Evolutionary conservation across 1,284 basidiomycete species (phyloP).

Genomic region (Boletus sp.): DNA sequence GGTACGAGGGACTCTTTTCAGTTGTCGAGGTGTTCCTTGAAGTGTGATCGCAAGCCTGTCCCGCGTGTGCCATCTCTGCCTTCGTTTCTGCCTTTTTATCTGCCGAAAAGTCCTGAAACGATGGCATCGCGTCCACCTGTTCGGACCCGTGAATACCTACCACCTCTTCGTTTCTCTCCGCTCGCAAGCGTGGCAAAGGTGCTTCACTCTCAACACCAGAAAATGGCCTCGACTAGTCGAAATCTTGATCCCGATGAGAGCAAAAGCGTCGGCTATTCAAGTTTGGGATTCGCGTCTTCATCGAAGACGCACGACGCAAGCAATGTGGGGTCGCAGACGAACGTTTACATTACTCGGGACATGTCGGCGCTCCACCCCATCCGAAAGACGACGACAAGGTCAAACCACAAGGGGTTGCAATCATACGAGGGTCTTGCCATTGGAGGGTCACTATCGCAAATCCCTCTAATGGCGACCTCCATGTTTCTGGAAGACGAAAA

Average conservation of each 20-base stretch:
- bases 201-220: constrained; percentile 4
- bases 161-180: constrained; percentile 23
- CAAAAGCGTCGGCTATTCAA: too few species aligned
- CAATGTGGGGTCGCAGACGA: not conserved
- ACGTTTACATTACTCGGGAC: not conserved
- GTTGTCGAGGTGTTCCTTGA: constrained; percentile 18
- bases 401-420: constrained; percentile 10
- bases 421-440: constrained; percentile 13
- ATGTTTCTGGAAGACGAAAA: too few species aligned
- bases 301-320: too few species aligned
- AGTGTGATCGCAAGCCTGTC: constrained; percentile 12
- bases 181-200: constrained; percentile 7
- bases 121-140: not conserved
- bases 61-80: constrained; percentile 24
- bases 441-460: constrained; percentile 4
- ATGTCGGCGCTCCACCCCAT: not conserved
- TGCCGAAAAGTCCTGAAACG: not conserved
- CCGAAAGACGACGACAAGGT: not conserved
- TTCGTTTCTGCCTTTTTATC: constrained; percentile 9
- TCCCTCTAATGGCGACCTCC: not conserved
- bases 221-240: not conserved
- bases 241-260: not conserved
- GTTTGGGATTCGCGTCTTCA: not conserved
- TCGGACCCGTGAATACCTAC: constrained; percentile 7
- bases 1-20: constrained; percentile 30